phyloP scores from a whole-genome alignment of 331 rosid species.

The Pyrus hybrid region DNA sequence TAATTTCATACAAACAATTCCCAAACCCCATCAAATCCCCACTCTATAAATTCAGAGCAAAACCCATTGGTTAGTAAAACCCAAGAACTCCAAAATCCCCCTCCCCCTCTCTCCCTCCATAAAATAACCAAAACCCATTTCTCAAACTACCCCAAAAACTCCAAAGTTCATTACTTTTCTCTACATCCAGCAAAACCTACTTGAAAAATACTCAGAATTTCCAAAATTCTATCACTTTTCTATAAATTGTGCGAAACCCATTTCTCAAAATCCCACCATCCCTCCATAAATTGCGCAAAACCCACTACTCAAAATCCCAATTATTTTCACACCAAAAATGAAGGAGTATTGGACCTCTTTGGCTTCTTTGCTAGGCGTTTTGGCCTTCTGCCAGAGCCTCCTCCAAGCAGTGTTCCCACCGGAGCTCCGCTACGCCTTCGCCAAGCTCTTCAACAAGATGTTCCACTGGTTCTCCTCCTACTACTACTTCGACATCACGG shows the following conservation, averaged over 20 bases:
- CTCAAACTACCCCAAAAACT: not conserved
- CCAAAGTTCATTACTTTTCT: too few relatives aligned
- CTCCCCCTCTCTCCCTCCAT: constrained; percentile 14
- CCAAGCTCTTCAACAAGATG: constrained; percentile 47
- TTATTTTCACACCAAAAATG: constrained; percentile 21
- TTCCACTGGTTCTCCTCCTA: constrained; percentile 67
- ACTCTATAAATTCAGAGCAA: not conserved
- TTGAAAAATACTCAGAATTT: too few relatives aligned
- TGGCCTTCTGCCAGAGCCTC: constrained; percentile 80
- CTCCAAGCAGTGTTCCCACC: constrained; percentile 86
- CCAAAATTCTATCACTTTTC: constrained; percentile 5
- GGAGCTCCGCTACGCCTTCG: constrained; percentile 70
- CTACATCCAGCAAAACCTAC: not conserved
- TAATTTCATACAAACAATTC: not conserved
- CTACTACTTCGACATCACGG: constrained; percentile 89
- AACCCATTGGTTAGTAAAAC: not conserved
- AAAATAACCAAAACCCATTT: constrained; percentile 21
- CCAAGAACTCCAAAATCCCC: not conserved
- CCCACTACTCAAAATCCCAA: constrained; percentile 1
- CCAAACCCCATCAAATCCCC: not conserved
- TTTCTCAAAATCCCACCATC: not conserved
- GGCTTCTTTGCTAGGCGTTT: constrained; percentile 74
- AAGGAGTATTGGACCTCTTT: constrained; percentile 79
- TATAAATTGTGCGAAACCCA: constrained; percentile 24
- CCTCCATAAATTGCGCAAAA: not conserved